Evolutionary conservation across 228 moss, liverwort and hornwort species (phyloP).

Genomic region (Sphagnum fallax): DNA sequence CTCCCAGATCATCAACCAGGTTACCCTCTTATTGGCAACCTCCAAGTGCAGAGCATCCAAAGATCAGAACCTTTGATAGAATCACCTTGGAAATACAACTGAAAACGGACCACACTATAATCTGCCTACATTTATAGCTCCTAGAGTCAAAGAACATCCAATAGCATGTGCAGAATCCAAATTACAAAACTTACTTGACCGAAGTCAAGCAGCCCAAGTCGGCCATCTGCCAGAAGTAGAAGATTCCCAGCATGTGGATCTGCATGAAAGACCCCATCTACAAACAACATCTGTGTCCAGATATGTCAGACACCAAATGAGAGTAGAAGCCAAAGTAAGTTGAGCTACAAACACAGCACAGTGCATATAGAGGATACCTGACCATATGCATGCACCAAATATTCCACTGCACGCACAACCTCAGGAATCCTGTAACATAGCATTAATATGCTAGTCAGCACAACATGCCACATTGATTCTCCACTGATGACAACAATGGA

Average conservation of each 20-base stretch:
- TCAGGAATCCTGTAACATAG: constrained; percentile 71
- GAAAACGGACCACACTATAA: too few relatives aligned
- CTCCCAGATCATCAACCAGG: background rate
- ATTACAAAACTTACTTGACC: constrained; percentile 55
- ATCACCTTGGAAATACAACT: too few relatives aligned
- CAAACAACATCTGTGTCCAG: constrained; percentile 68
- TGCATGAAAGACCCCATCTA: constrained; percentile 96
- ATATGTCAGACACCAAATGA: background rate
- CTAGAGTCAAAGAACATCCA: too few relatives aligned
- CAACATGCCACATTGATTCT: too few relatives aligned
- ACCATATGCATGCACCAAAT: constrained; percentile 74
- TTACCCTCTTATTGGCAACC: background rate
- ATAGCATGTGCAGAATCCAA: background rate
- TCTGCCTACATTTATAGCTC: too few relatives aligned
- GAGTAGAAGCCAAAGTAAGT: too few relatives aligned
- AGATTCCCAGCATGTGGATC: constrained; percentile 99
- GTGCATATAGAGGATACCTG: constrained; percentile 36
- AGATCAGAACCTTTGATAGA: background rate
- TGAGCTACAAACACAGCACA: background rate
- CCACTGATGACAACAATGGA: too few relatives aligned
- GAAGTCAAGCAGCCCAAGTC: constrained; percentile 88
- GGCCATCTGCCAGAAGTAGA: constrained; percentile 78
- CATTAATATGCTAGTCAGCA: background rate
- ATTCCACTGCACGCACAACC: constrained; percentile 57
- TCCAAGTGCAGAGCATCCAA: background rate